Evolutionary conservation across 2,329 filamentous ascomycete species (phyloP).

Genomic region (Fusarium lyarnte): DNA sequence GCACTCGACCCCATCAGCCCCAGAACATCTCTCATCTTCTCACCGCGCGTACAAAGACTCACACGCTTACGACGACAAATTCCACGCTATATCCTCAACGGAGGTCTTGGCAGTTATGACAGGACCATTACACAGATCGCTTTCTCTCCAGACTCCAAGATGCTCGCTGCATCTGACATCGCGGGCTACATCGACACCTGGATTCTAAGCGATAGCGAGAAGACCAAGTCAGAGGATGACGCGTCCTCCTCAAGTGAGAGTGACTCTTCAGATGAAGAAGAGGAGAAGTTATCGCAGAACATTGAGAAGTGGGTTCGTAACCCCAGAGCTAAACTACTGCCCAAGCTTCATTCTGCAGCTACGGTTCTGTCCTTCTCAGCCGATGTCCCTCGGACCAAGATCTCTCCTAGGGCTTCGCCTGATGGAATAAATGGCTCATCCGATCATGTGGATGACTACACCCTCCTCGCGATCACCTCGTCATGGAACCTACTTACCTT

Average conservation of each 20-base stretch:
- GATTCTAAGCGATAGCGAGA: slow-evolving; percentile 64
- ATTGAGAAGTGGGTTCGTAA: slow-evolving; percentile 77
- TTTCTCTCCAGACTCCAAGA: slow-evolving; percentile 83
- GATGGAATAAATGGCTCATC: slow-evolving; percentile 40
- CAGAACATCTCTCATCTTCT: slow-evolving; percentile 42
- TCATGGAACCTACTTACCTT: slow-evolving; percentile 78
- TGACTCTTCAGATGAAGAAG: slow-evolving; percentile 56
- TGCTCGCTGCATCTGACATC: slow-evolving; percentile 82
- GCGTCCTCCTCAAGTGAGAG: slow-evolving; percentile 51
- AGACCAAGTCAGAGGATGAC: slow-evolving; percentile 49
- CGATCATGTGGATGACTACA: slow-evolving; percentile 56
- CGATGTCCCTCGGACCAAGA: slow-evolving; percentile 51
- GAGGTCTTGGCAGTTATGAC: slow-evolving; percentile 79
- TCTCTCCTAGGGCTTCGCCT: slow-evolving; percentile 38
- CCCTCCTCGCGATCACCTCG: slow-evolving; percentile 63
- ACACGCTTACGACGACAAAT: slow-evolving; percentile 63
- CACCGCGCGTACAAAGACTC: slow-evolving; percentile 55
- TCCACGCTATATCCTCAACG: slow-evolving; percentile 66
- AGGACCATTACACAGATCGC: slow-evolving; percentile 76
- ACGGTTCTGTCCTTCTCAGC: slow-evolving; percentile 75
- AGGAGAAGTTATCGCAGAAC: slow-evolving; percentile 51
- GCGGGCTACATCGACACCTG: slow-evolving; percentile 90
- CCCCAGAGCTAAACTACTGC: slow-evolving; percentile 74
- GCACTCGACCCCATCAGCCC: slow-evolving; percentile 36
- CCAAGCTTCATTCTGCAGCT: slow-evolving; percentile 72